These are phyloP conservation scores for Kwoniella mangroviensis DNA, from an alignment of 768 basidiomycete species.

Conservation along the genomic window DNA sequence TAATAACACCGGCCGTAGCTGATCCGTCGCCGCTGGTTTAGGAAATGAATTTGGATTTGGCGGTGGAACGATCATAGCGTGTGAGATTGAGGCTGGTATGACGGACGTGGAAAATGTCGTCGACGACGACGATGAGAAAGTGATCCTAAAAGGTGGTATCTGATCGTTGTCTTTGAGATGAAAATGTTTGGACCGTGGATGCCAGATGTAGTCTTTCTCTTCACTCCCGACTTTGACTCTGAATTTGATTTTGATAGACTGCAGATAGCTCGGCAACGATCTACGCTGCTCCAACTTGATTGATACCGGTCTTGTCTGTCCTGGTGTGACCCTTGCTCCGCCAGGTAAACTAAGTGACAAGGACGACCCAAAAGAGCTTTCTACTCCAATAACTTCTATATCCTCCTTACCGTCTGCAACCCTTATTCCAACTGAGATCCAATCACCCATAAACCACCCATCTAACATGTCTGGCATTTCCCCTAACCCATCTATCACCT, in stretches of 20 bases:
- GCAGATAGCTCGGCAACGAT: conserved; percentile 4
- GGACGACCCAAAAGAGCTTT: background rate
- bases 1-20: conserved; percentile 63
- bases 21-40: conserved; percentile 59
- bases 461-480: conserved; percentile 72
- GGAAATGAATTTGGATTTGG: background rate
- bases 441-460: conserved; percentile 73
- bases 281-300: conserved; percentile 11
- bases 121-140: conserved; percentile 29
- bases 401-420: conserved; percentile 60
- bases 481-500: conserved; percentile 62
- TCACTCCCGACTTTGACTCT: background rate
- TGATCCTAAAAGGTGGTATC: conserved; percentile 31
- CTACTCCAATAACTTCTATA: conserved; percentile 25
- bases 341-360: conserved; percentile 11
- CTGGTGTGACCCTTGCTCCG: background rate
- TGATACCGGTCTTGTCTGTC: conserved; percentile 31
- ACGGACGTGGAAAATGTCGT: background rate
- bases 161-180: background rate
- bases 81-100: conserved; percentile 36
- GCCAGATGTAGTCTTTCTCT: conserved; percentile 13
- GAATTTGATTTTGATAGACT: conserved; percentile 11
- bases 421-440: conserved; percentile 66
- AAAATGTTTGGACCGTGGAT: conserved; percentile 25
- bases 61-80: conserved; percentile 52